phyloP scores from a whole-genome alignment of 805 yeast species.

The Metschnikowia picachoensis region DNA sequence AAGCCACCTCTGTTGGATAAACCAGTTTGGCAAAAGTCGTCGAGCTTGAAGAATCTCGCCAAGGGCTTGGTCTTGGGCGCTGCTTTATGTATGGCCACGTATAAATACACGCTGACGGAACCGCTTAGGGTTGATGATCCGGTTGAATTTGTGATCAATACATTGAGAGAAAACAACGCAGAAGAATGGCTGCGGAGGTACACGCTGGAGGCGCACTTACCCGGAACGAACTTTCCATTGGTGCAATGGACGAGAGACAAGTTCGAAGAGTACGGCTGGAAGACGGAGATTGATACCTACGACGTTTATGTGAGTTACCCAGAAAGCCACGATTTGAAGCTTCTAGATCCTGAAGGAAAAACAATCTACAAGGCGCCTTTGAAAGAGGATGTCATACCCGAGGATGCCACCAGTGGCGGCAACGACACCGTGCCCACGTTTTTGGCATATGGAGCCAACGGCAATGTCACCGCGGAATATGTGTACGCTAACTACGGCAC shows the following conservation, averaged over 20 bases:
- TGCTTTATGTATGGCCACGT: constrained; percentile 4
- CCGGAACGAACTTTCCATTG: constrained; percentile 43
- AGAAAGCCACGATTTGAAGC: constrained; percentile 43
- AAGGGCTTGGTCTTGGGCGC: constrained; percentile 4
- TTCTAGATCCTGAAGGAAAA: constrained; percentile 29
- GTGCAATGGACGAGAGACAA: constrained; percentile 57
- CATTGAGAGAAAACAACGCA: constrained; percentile 38
- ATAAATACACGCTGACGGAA: background rate
- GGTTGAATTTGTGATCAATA: constrained; percentile 21
- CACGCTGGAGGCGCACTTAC: constrained; percentile 50
- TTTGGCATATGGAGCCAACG: constrained; percentile 64
- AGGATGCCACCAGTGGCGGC: constrained; percentile 37
- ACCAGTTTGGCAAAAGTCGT: background rate
- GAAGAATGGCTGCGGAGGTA: constrained; percentile 52
- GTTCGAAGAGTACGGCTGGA: constrained; percentile 55
- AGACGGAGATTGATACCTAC: constrained; percentile 48
- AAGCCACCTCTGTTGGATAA: background rate
- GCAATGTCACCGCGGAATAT: constrained; percentile 52
- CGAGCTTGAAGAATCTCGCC: background rate
- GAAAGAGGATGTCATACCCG: constrained; percentile 44
- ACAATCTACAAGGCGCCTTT: constrained; percentile 46
- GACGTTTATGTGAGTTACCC: constrained; percentile 56
- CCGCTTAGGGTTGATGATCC: constrained; percentile 7
- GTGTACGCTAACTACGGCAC: constrained; percentile 62
- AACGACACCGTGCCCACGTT: constrained; percentile 53